Evolutionary conservation across 2,329 filamentous ascomycete species (phyloP).

Genomic region (Didymellaceae sp.): DNA sequence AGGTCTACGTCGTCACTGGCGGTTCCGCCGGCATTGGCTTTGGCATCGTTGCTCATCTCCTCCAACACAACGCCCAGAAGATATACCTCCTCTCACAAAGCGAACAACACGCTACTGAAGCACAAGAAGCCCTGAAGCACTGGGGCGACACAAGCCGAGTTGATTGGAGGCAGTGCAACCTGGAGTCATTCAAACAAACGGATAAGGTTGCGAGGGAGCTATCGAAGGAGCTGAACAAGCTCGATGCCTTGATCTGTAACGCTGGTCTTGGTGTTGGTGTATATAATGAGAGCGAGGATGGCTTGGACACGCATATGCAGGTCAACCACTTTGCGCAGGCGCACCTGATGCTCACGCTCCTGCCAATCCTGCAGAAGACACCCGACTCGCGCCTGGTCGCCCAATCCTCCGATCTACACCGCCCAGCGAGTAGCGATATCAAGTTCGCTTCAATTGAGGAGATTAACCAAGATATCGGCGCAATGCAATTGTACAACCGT

Average conservation of each 20-base stretch:
- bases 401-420: constrained; percentile 59
- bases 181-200: constrained; percentile 55
- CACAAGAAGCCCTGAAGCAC: constrained; percentile 49
- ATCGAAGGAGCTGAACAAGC: constrained; percentile 49
- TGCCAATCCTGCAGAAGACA: constrained; percentile 55
- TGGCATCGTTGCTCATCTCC: constrained; percentile 60
- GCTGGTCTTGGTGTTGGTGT: constrained; percentile 58
- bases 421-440: constrained; percentile 46
- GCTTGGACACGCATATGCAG: constrained; percentile 59
- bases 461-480: constrained; percentile 58
- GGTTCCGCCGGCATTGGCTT: constrained; percentile 59
- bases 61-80: constrained; percentile 56
- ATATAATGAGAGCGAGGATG: constrained; percentile 58
- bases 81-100: constrained; percentile 60
- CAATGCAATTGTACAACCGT: constrained; percentile 57
- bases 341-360: constrained; percentile 56
- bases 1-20: constrained; percentile 58
- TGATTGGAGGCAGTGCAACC: constrained; percentile 55
- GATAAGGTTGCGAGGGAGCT: constrained; percentile 55
- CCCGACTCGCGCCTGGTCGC: constrained; percentile 56
- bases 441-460: constrained; percentile 55
- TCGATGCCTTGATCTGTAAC: constrained; percentile 58
- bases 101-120: constrained; percentile 56
- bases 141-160: constrained; percentile 56
- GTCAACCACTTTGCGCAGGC: constrained; percentile 60